Evolutionary conservation across 2,329 filamentous ascomycete species (phyloP), one percentile per base, ranked within the genome.

Genomic region (Aciculosporium take): DNA sequence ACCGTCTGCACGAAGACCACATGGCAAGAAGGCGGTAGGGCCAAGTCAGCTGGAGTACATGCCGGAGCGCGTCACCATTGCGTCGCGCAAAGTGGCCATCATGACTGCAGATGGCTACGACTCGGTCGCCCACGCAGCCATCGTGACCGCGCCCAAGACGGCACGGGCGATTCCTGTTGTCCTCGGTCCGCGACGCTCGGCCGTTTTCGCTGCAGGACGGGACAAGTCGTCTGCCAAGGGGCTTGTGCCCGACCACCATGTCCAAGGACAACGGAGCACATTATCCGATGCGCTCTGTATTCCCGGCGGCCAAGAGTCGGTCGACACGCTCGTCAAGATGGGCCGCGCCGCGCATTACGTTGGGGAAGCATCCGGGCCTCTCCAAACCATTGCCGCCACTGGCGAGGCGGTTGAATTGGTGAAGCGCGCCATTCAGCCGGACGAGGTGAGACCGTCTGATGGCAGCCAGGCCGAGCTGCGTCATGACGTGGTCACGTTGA

Each of bases 201-300:
- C 76, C 25, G 74, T 89, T 45, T 78, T 67, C 40, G 72, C 80
- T 6, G 72, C 69, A 0, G 74, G 73, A 7, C 72, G 73, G 45
- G 67, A 74, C 47, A 69, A 69, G 37, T 63, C 61, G 1, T 56
- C 60, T 3, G 61, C 66, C 30, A 69, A 69, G 42, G 76, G 75
- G 5, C 61, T 83, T 0, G 61, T 72, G 20, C 79, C 85, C 0
- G 80, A 87, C 50, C 83, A 91, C 55, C 81, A 88, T 55, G 74
- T 89, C 38, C 81, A 88, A 50, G 84, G 82, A 0, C 78, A 82
- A 71, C 74, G 84, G 13, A 84, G 79, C 23, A 85, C 81, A 28
- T 76, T 91, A 69, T 89, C 89, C 48, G 85, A 91, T 55, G 79
- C 82, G 0, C 55, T 88, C 23, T 87, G 86, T 53, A 64, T 93